Conservation (phyloP, 768 basidiomycete genomes). For the Imleria badia region DNA sequence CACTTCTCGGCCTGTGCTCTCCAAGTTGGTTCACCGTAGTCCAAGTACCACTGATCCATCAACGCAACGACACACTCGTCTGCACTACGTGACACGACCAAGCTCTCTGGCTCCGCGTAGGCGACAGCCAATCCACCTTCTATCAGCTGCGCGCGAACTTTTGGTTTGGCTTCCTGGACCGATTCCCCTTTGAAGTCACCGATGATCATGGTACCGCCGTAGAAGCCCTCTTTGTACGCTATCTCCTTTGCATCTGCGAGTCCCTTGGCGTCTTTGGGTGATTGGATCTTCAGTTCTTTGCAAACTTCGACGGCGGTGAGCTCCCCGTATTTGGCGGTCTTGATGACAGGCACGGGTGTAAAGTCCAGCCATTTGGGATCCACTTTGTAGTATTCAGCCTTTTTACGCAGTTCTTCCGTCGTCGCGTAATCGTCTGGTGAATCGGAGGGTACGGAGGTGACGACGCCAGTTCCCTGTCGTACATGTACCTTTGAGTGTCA, state of each 20-base stretch:
- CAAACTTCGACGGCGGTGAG: slow-evolving; percentile 82
- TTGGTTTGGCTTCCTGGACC: slow-evolving; percentile 90
- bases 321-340: slow-evolving; percentile 90
- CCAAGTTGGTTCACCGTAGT: slow-evolving; percentile 94
- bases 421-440: slow-evolving; percentile 97
- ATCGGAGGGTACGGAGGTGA: slow-evolving; percentile 97
- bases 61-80: slow-evolving; percentile 98
- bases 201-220: slow-evolving; percentile 85
- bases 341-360: slow-evolving; percentile 85
- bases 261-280: slow-evolving; percentile 91
- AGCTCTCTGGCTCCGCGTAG: slow-evolving; percentile 94
- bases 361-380: slow-evolving; percentile 83
- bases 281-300: slow-evolving; percentile 90
- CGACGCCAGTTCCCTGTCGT: slow-evolving; percentile 90
- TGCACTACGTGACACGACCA: slow-evolving; percentile 85
- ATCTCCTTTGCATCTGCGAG: slow-evolving; percentile 96
- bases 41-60: slow-evolving; percentile 99
- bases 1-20: slow-evolving; percentile 81
- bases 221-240: slow-evolving; percentile 98
- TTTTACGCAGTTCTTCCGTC: slow-evolving; percentile 89
- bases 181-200: slow-evolving; percentile 88
- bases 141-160: slow-evolving; percentile 85
- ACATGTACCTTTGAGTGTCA: slow-evolving; percentile 6
- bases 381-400: slow-evolving; percentile 95
- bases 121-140: slow-evolving; percentile 73